These are phyloP conservation scores for Blastomyces gilchristii DNA, from an alignment of 2,329 filamentous ascomycete species.

Conservation along the genomic window DNA sequence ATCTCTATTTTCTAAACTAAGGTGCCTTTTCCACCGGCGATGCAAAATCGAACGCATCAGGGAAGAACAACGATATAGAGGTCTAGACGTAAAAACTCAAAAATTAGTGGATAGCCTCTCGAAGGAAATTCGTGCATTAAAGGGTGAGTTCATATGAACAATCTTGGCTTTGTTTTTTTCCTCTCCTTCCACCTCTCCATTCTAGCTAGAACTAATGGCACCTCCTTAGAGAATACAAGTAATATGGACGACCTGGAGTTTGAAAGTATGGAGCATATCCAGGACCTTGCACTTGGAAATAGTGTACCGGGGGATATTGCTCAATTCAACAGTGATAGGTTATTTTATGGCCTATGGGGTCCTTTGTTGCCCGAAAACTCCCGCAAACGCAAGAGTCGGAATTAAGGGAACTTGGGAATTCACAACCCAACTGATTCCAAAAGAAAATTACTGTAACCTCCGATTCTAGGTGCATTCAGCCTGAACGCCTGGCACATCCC, in stretches of 20 bases:
- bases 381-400: background rate
- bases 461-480: background rate
- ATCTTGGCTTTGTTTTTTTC: background rate
- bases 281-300: background rate
- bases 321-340: background rate
- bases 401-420: background rate
- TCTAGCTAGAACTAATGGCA: background rate
- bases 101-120: background rate
- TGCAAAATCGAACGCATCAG: background rate
- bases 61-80: background rate
- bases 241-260: background rate
- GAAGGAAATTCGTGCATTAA: background rate
- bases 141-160: background rate
- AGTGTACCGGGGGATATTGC: too few species aligned
- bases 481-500: background rate
- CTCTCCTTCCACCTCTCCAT: background rate
- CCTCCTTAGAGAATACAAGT: background rate
- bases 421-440: background rate
- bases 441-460: background rate
- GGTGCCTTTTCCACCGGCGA: conserved; percentile 5
- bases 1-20: background rate
- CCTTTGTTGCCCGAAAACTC: background rate
- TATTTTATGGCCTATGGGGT: background rate
- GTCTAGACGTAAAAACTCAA: background rate
- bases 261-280: background rate